These are phyloP conservation scores for Amphicarpaea edgeworthii DNA, from an alignment of 306 rosid species.

Conservation along the genomic window DNA sequence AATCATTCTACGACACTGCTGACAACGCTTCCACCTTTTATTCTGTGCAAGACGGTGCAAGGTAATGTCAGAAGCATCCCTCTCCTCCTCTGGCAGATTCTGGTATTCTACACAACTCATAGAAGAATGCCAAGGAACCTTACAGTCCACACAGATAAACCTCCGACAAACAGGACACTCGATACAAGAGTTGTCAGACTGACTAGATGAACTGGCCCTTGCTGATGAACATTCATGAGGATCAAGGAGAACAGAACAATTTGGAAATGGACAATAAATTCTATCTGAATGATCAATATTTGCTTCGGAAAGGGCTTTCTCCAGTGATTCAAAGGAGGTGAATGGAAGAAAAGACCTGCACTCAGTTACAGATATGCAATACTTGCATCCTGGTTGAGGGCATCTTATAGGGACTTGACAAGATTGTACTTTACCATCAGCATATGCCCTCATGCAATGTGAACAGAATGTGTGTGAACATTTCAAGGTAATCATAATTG, in stretches of 20 bases:
- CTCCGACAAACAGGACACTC: conserved; percentile 93
- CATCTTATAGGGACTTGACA: conserved; percentile 86
- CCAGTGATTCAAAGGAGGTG: conserved; percentile 67
- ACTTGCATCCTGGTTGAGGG: conserved; percentile 84
- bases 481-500: conserved; percentile 80
- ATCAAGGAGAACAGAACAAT: conserved; percentile 84
- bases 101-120: conserved; percentile 89
- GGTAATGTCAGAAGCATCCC: conserved; percentile 76
- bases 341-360: conserved; percentile 86
- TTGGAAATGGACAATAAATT: conserved; percentile 89
- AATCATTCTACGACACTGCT: conserved; percentile 85
- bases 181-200: conserved; percentile 74
- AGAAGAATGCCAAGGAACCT: conserved; percentile 94
- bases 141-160: conserved; percentile 80
- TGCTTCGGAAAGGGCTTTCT: conserved; percentile 72
- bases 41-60: conserved; percentile 75
- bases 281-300: conserved; percentile 60
- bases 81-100: conserved; percentile 76
- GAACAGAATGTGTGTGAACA: conserved; percentile 94
- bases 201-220: conserved; percentile 82
- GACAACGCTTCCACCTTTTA: conserved; percentile 93
- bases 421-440: conserved; percentile 69
- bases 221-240: conserved; percentile 73
- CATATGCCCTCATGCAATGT: conserved; percentile 82
- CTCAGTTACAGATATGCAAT: conserved; percentile 68